Conservation (phyloP, 2,329 filamentous ascomycete species). For the Cytospora piceae region DNA sequence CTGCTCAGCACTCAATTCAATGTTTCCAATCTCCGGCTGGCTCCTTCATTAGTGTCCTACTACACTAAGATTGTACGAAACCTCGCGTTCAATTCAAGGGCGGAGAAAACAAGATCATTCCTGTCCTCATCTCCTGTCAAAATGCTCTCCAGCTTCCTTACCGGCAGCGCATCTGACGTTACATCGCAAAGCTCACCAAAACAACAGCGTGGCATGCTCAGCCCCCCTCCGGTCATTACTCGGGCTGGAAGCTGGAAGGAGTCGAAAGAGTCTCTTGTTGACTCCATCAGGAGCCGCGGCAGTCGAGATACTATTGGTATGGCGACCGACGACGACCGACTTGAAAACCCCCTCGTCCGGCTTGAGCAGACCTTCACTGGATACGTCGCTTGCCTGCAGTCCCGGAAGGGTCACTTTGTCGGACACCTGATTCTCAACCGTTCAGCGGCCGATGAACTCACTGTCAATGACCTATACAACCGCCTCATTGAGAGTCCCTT, state of each 20-base stretch:
- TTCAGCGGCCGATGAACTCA: constrained; percentile 71
- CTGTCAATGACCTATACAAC: constrained; percentile 90
- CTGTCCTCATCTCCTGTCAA: constrained; percentile 88
- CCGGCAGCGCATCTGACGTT: constrained; percentile 57
- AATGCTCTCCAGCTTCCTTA: constrained; percentile 80
- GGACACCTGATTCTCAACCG: constrained; percentile 76
- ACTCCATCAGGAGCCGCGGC: constrained; percentile 56
- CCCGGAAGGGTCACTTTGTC: constrained; percentile 84
- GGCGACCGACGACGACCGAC: constrained; percentile 54
- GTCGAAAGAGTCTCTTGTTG: constrained; percentile 52
- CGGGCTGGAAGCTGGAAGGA: constrained; percentile 31
- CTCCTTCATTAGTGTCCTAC: constrained; percentile 72
- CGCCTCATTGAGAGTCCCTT: constrained; percentile 81
- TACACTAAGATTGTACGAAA: constrained; percentile 78
- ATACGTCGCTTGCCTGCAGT: constrained; percentile 80
- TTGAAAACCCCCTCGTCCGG: constrained; percentile 69
- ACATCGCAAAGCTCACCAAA: constrained; percentile 45
- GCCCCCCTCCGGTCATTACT: constrained; percentile 24
- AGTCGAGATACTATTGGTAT: constrained; percentile 48
- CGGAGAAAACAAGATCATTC: constrained; percentile 69
- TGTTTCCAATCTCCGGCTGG: constrained; percentile 65
- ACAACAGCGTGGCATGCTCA: constrained; percentile 41
- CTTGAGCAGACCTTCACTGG: constrained; percentile 85
- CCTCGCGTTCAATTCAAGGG: constrained; percentile 64
- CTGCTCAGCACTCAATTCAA: constrained; percentile 72